phyloP scores from a whole-genome alignment of 2,329 filamentous ascomycete genomes.

The Rhynchosporium graminicola region DNA sequence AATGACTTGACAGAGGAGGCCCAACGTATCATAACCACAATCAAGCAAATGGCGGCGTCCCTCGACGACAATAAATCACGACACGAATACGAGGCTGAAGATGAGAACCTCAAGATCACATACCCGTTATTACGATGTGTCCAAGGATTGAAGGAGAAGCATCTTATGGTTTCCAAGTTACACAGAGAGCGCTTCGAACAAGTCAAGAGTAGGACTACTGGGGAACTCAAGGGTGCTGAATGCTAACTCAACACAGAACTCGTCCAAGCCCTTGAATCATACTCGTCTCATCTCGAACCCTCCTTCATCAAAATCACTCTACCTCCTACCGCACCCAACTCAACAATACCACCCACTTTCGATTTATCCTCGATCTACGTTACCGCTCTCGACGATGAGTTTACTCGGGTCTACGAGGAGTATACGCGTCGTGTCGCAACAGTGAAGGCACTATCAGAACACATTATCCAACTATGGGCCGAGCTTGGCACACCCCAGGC shows the following conservation, averaged over 20 bases:
- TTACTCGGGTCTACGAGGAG: constrained; percentile 93
- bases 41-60: constrained; percentile 91
- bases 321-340: constrained; percentile 77
- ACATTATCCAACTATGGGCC: constrained; percentile 93
- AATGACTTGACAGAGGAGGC: constrained; percentile 89
- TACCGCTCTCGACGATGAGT: constrained; percentile 82
- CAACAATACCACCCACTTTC: constrained; percentile 78
- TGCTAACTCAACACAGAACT: constrained; percentile 63
- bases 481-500: constrained; percentile 93
- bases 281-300: constrained; percentile 91
- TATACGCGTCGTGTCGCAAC: constrained; percentile 80
- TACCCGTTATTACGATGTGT: constrained; percentile 83
- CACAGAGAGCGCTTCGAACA: constrained; percentile 94
- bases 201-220: constrained; percentile 74
- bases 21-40: constrained; percentile 77
- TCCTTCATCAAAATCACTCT: constrained; percentile 84
- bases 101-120: constrained; percentile 73
- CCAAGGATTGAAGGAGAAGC: constrained; percentile 80
- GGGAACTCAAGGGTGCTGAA: not conserved
- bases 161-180: constrained; percentile 73
- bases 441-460: constrained; percentile 74
- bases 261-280: constrained; percentile 89
- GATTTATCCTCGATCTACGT: constrained; percentile 92
- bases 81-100: constrained; percentile 63
- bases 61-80: constrained; percentile 73